A percentile compares a stretch with the other conserved stretches of the same genome.
Evolutionary conservation across 495 filamentous ascomycete genomes (phyloP).

Genomic region (Xanthoparmelia taractica): DNA sequence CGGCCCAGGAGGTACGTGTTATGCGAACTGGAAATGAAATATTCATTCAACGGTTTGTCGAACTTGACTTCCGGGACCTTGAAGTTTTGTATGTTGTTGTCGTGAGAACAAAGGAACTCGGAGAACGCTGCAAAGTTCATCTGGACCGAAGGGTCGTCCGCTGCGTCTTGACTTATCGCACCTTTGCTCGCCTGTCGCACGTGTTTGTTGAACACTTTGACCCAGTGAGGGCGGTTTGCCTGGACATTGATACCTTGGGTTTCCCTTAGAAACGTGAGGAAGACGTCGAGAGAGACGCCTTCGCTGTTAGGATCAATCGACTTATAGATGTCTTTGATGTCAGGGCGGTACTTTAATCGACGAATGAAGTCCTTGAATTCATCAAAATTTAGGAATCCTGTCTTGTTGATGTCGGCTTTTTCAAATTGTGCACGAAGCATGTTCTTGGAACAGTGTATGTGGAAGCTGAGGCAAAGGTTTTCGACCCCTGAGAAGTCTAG

Average conservation of each 20-base stretch:
- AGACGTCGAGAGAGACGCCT: slow-evolving; percentile 63
- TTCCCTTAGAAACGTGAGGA: slow-evolving; percentile 64
- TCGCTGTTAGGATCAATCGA: slow-evolving; percentile 41
- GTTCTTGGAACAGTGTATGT: slow-evolving; percentile 76
- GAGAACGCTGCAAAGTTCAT: slow-evolving; percentile 73
- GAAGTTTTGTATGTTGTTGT: slow-evolving; percentile 53
- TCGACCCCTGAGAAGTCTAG: slow-evolving; percentile 71
- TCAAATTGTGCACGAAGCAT: slow-evolving; percentile 69
- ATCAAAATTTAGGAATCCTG: slow-evolving; percentile 58
- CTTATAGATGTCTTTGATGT: slow-evolving; percentile 65
- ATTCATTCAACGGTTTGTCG: slow-evolving; percentile 86
- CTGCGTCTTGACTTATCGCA: slow-evolving; percentile 31
- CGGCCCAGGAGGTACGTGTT: slow-evolving; percentile 93
- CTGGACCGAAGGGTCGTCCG: slow-evolving; percentile 38
- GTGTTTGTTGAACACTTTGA: slow-evolving; percentile 64
- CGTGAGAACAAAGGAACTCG: slow-evolving; percentile 64
- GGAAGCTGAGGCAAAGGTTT: slow-evolving; percentile 73
- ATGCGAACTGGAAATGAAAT: slow-evolving; percentile 97
- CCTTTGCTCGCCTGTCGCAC: slow-evolving; percentile 57
- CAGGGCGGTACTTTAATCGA: slow-evolving; percentile 72
- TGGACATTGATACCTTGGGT: slow-evolving; percentile 71
- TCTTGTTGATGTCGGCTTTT: slow-evolving; percentile 55
- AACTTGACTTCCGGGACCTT: slow-evolving; percentile 52
- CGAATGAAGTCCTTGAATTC: slow-evolving; percentile 78
- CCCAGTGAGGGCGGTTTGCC: slow-evolving; percentile 56